Evolutionary conservation across 192 early-diverging fungal species (phyloP).

Genomic region (Backusella liffmaniae): DNA sequence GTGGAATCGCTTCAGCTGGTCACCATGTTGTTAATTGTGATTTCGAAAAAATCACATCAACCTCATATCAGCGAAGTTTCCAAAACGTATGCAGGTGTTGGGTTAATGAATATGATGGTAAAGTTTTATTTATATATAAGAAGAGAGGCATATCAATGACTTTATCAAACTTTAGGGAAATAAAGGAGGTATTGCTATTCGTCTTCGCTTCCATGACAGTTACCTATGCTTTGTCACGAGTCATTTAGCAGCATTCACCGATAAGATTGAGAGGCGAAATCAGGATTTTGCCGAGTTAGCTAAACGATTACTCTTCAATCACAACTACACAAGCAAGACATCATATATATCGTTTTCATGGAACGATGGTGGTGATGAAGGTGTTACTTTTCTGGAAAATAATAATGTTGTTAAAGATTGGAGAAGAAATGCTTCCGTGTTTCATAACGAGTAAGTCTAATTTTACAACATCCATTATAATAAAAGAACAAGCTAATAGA

Average conservation of each 20-base stretch:
- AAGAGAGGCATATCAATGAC: not conserved
- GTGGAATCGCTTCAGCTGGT: slow-evolving; percentile 83
- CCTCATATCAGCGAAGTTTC: slow-evolving; percentile 62
- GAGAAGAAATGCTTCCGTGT: slow-evolving; percentile 47
- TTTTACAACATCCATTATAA: not conserved
- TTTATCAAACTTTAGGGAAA: slow-evolving; percentile 69
- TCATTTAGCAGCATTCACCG: slow-evolving; percentile 86
- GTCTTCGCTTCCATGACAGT: slow-evolving; percentile 75
- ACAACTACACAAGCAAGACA: not conserved
- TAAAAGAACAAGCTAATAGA: slow-evolving; percentile 27
- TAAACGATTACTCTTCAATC: slow-evolving; percentile 62
- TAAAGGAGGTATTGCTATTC: slow-evolving; percentile 89
- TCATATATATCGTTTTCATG: slow-evolving; percentile 25
- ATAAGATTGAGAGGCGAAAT: slow-evolving; percentile 81
- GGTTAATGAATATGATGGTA: slow-evolving; percentile 79
- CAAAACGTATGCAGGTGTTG: slow-evolving; percentile 73
- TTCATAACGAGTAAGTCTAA: slow-evolving; percentile 65
- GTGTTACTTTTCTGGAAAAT: slow-evolving; percentile 24
- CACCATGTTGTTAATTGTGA: slow-evolving; percentile 86
- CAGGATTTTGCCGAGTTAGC: slow-evolving; percentile 88
- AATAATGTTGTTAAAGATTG: slow-evolving; percentile 10
- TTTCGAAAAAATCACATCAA: slow-evolving; percentile 53
- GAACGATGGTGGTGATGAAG: slow-evolving; percentile 38
- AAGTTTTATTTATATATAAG: not conserved
- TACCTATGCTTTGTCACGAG: slow-evolving; percentile 86